Base-by-base conservation (phyloP, 2,329 filamentous ascomycete genomes). In the Karstenula rhodostoma region DNA sequence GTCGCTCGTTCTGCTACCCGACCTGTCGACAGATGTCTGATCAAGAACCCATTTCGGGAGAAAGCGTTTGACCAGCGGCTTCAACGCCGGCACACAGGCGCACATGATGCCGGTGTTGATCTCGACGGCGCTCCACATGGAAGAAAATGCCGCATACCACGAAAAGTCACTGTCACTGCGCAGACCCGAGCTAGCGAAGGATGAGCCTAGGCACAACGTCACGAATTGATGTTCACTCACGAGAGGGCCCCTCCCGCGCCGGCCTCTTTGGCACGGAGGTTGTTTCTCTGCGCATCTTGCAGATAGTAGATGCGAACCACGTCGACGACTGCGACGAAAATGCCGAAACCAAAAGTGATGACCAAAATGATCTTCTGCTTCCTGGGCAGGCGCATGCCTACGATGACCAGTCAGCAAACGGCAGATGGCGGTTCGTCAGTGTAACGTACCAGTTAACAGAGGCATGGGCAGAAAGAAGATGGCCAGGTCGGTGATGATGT, bases 91-190 rank as follows among this genome's bases (percentile, higher is more conserved):
- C n/a, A 97, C 91, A 70, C 93, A 97, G 44, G 91, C 94, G 73
- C 92, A 96, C 65, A 93, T 90, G 68, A 97, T 93, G 19, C 93
- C 94, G 1, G 96, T 83, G 66, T 96, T 95, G 72, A 97, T 93
- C 77, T 97, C 94, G 56, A 97, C 88, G 13, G 90, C 91, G 17
- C 91, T 94, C 94, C 94, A 98, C 91, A 97, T 94, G 73, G 96
- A 90, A 0, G 92, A 92, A 5, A 93, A 80, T 0, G 92, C 92
- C 0, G 92, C 91, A 72, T 94, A 93, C 89, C 84, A 88, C 40
- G 83, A 83, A 61, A 86, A 85, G 64, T 88, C 85, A 9, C 79
- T 80, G 10, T 75, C 71, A 48, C 80, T 81, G 42, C 81, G 72
- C 32, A 73, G 68, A 33, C 70, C 74, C n/a, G 62, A 71, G 15